phyloP scores from a whole-genome alignment of 176 grass and related monocot species.

The Puya raimondii region DNA sequence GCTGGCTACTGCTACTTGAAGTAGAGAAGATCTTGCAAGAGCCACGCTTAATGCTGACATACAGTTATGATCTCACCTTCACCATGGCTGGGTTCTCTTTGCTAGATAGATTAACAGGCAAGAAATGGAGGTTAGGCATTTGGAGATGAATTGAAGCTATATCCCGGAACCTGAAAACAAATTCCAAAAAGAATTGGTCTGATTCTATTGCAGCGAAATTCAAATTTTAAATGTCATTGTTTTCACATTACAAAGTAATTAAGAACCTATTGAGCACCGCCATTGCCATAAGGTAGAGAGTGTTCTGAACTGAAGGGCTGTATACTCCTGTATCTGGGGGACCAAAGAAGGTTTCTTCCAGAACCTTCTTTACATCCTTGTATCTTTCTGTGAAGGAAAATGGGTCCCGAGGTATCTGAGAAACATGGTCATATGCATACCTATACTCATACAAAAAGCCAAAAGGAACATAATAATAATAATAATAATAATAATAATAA shows the following conservation, averaged over 20 bases:
- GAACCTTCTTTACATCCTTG: conserved; percentile 71
- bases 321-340: conserved; percentile 70
- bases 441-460: conserved; percentile 16
- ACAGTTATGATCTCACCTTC: conserved; percentile 39
- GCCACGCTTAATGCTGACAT: too few species aligned
- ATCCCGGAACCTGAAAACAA: conserved; percentile 50
- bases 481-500: neutral
- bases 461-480: neutral
- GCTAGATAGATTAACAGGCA: conserved; percentile 71
- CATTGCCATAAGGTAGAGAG: conserved; percentile 68
- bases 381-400: conserved; percentile 83
- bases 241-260: conserved; percentile 1
- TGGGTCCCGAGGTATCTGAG: conserved; percentile 56
- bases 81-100: conserved; percentile 74
- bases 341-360: conserved; percentile 74
- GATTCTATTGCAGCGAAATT: neutral
- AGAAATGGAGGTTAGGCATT: conserved; percentile 90
- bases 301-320: conserved; percentile 92
- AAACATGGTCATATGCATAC: conserved; percentile 56
- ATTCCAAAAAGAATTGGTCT: neutral
- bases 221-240: neutral
- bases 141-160: conserved; percentile 69
- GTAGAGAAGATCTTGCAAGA: too few species aligned
- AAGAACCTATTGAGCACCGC: conserved; percentile 76
- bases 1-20: neutral